Evolutionary conservation across 2,329 filamentous ascomycete species (phyloP).

Genomic region (Zymoseptoria ardabiliae): DNA sequence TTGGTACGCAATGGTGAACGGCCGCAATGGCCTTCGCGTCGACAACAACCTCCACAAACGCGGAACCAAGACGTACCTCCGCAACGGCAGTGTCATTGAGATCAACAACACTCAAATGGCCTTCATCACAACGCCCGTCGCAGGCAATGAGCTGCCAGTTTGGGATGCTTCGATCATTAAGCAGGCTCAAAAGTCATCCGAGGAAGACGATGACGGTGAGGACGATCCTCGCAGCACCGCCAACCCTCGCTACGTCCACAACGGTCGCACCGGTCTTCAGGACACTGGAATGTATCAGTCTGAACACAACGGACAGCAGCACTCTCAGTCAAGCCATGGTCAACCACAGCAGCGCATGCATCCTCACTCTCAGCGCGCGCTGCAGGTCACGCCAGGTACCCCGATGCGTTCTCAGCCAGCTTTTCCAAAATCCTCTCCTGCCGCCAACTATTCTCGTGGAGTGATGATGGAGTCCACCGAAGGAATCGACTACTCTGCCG

Average conservation of each 20-base stretch:
- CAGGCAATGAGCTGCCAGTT: slow-evolving; percentile 64
- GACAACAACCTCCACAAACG: slow-evolving; percentile 66
- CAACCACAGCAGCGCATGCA: slow-evolving; percentile 25
- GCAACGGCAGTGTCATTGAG: slow-evolving; percentile 84
- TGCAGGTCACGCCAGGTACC: slow-evolving; percentile 30
- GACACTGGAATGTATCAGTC: slow-evolving; percentile 20
- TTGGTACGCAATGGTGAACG: slow-evolving; percentile 83
- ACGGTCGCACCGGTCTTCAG: slow-evolving; percentile 15
- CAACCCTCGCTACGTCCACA: slow-evolving; percentile 2
- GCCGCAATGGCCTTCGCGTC: slow-evolving; percentile 82
- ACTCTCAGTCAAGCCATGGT: slow-evolving; percentile 9
- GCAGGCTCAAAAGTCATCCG: slow-evolving; percentile 35
- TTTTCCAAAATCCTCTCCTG: slow-evolving; percentile 40
- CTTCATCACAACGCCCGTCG: slow-evolving; percentile 80
- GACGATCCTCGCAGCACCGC: slow-evolving; percentile 20
- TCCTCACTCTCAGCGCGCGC: slow-evolving; percentile 30
- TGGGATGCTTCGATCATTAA: slow-evolving; percentile 37
- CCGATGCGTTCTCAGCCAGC: slow-evolving; percentile 27
- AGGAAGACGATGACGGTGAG: slow-evolving; percentile 34
- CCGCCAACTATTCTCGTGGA: slow-evolving; percentile 41
- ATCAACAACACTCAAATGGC: slow-evolving; percentile 96
- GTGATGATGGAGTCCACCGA: slow-evolving; percentile 48
- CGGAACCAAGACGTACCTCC: slow-evolving; percentile 58
- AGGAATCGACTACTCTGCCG: slow-evolving; percentile 68
- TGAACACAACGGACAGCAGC: slow-evolving; percentile 19